Percentiles rank a stretch among this genome's conserved stretches.
These are phyloP conservation scores for Entomortierella parvispora DNA, from an alignment of 192 early-diverging fungal genomes.

Conservation along the genomic window DNA sequence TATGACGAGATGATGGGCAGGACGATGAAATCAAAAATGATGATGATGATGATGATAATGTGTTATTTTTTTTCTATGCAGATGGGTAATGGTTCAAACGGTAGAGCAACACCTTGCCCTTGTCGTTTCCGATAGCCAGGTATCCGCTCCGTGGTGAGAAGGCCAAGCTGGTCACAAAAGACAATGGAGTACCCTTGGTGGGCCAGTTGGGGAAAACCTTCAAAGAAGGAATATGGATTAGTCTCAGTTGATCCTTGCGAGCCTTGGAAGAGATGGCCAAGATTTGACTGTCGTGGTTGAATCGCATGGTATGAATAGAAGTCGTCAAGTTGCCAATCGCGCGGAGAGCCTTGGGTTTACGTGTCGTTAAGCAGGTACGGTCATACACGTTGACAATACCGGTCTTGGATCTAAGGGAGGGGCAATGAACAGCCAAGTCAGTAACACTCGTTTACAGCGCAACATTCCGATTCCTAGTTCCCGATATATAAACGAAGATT, in stretches of 20 bases:
- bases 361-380: conserved; percentile 56
- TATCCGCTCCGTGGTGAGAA: conserved; percentile 96
- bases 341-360: conserved; percentile 75
- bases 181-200: conserved; percentile 80
- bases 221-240: conserved; percentile 85
- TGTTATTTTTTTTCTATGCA: conserved; percentile 38
- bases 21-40: too few species aligned
- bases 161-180: conserved; percentile 78
- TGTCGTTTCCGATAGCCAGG: conserved; percentile 90
- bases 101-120: conserved; percentile 90
- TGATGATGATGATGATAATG: neutral
- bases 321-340: conserved; percentile 90
- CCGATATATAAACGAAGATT: too few species aligned
- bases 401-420: conserved; percentile 72
- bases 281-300: conserved; percentile 90
- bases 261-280: conserved; percentile 78
- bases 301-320: conserved; percentile 71
- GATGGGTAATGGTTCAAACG: conserved; percentile 72
- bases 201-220: conserved; percentile 97
- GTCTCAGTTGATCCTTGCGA: conserved; percentile 81
- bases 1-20: too few species aligned
- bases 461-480: too few species aligned
- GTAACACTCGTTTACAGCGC: too few species aligned
- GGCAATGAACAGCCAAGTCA: neutral
- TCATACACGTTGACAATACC: conserved; percentile 96